phyloP scores from a whole-genome alignment of 2,329 filamentous ascomycete species.

The Aspergillus tanneri region DNA sequence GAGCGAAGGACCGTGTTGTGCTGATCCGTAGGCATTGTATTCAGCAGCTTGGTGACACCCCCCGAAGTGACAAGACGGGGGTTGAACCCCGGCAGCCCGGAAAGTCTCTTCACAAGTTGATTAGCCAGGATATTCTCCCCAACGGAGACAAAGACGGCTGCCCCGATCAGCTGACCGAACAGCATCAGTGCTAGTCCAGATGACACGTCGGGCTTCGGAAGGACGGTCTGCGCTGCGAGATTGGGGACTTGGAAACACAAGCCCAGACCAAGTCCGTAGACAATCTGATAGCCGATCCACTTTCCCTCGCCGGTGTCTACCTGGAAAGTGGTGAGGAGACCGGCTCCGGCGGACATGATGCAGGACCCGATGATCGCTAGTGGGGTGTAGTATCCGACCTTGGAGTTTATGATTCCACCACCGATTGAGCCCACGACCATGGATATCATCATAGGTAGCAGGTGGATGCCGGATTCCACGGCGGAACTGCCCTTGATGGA shows the following conservation, averaged over 20 bases:
- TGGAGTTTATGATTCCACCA: slow-evolving; percentile 32
- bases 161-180: slow-evolving; percentile 35
- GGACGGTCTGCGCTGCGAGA: slow-evolving; percentile 37
- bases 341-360: slow-evolving; percentile 42
- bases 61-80: not conserved
- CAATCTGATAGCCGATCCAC: slow-evolving; percentile 42
- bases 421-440: slow-evolving; percentile 36
- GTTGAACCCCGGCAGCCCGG: not conserved
- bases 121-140: not conserved
- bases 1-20: not conserved
- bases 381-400: slow-evolving; percentile 40
- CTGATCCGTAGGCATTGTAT: not conserved
- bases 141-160: slow-evolving; percentile 40
- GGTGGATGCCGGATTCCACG: slow-evolving; percentile 47
- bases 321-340: slow-evolving; percentile 43
- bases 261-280: slow-evolving; percentile 37
- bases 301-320: slow-evolving; percentile 30
- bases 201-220: slow-evolving; percentile 33
- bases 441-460: slow-evolving; percentile 40
- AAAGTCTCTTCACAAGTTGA: not conserved
- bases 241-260: slow-evolving; percentile 37
- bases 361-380: slow-evolving; percentile 23
- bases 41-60: not conserved
- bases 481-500: slow-evolving; percentile 44
- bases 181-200: slow-evolving; percentile 39